Evolutionary conservation across 805 yeast genomes (phyloP).

Genomic region (Candida fluviatilis): DNA sequence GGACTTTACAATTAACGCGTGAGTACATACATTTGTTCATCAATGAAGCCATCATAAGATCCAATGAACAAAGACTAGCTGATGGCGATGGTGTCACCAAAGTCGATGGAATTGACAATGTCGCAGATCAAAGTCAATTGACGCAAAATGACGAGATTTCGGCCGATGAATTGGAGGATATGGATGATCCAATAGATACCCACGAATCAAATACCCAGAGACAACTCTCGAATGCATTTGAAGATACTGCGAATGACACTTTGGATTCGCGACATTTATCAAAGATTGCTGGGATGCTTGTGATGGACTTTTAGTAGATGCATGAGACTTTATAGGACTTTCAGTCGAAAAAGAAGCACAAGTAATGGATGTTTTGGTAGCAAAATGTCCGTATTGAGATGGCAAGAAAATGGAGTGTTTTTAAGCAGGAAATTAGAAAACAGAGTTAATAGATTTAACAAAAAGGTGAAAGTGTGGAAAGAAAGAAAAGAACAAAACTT

Average conservation of each 20-base stretch:
- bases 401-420: too few relatives aligned
- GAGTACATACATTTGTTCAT: slow-evolving; percentile 56
- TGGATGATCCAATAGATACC: slow-evolving; percentile 12
- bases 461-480: too few relatives aligned
- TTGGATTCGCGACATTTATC: slow-evolving; percentile 54
- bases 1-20: slow-evolving; percentile 45
- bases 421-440: too few relatives aligned
- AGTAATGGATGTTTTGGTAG: too few relatives aligned
- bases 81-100: slow-evolving; percentile 22
- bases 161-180: slow-evolving; percentile 10
- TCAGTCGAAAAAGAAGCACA: too few relatives aligned
- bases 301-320: slow-evolving; percentile 51
- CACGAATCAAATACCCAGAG: slow-evolving; percentile 18
- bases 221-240: slow-evolving; percentile 11
- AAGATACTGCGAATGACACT: slow-evolving; percentile 21
- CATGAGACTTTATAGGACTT: too few relatives aligned
- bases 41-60: slow-evolving; percentile 53
- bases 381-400: too few relatives aligned
- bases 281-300: slow-evolving; percentile 52
- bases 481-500: too few relatives aligned
- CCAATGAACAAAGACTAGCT: slow-evolving; percentile 47
- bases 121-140: slow-evolving; percentile 10
- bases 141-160: slow-evolving; percentile 13
- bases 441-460: too few relatives aligned
- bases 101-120: slow-evolving; percentile 33